A percentile compares a stretch with the other conserved stretches of the same genome.
Conservation (phyloP, 805 yeast genomes). For the Sugiyamaella floridensis region DNA sequence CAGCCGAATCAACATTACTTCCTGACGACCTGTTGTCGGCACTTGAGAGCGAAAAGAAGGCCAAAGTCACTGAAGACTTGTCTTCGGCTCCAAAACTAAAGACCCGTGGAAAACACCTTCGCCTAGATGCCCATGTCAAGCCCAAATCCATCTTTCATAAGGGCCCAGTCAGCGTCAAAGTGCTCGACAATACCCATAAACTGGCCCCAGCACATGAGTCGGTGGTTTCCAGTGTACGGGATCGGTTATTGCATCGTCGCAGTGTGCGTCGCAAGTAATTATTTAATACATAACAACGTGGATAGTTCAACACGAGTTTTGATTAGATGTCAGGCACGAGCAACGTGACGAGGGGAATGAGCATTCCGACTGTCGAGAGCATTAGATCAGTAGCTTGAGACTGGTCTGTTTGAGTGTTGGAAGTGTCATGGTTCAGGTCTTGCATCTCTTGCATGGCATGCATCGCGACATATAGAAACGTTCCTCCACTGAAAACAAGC, state of each 20-base stretch:
- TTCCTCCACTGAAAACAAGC: constrained; percentile 61
- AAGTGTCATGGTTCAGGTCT: constrained; percentile 10
- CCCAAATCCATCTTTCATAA: constrained; percentile 14
- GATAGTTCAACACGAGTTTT: background rate
- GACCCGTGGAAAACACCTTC: background rate
- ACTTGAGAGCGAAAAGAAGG: constrained; percentile 4
- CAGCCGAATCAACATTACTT: constrained; percentile 9
- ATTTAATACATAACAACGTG: background rate
- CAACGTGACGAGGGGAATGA: constrained; percentile 28
- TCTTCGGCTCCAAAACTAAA: constrained; percentile 15
- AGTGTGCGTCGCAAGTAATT: constrained; percentile 13
- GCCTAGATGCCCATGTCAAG: background rate
- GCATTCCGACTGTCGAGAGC: constrained; percentile 27
- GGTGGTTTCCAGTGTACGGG: constrained; percentile 15
- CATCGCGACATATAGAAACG: constrained; percentile 63
- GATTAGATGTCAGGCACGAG: constrained; percentile 24
- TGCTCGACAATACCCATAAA: constrained; percentile 16
- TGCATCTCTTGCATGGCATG: constrained; percentile 46
- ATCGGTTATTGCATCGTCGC: constrained; percentile 24
- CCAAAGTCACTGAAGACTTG: constrained; percentile 8
- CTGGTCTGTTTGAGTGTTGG: constrained; percentile 1
- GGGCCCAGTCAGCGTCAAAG: constrained; percentile 26
- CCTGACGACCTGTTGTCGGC: constrained; percentile 12
- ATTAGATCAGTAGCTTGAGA: constrained; percentile 16
- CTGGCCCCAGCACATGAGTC: constrained; percentile 26